phyloP scores from a whole-genome alignment of 192 early-diverging fungal species.

The Radiomyces spectabilis region DNA sequence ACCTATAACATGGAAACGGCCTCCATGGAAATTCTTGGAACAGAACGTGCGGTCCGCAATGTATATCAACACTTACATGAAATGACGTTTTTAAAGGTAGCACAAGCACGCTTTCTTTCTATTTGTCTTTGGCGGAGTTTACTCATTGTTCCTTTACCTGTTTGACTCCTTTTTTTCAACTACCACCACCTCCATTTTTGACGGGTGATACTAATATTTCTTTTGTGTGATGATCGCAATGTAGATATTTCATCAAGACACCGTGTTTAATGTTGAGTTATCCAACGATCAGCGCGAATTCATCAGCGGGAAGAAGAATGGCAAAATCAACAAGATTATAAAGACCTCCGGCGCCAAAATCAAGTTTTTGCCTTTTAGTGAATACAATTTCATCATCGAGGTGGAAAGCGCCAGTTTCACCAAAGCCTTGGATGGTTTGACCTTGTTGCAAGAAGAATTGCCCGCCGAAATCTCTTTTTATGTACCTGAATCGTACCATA shows the following conservation, averaged over 20 bases:
- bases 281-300: slow-evolving; percentile 76
- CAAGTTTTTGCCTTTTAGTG: slow-evolving; percentile 58
- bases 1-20: slow-evolving; percentile 37
- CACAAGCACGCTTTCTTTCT: neutral
- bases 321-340: slow-evolving; percentile 83
- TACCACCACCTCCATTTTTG: neutral
- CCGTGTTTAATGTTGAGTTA: slow-evolving; percentile 70
- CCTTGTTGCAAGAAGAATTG: slow-evolving; percentile 66
- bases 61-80: slow-evolving; percentile 52
- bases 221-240: slow-evolving; percentile 21
- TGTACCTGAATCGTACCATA: slow-evolving; percentile 76
- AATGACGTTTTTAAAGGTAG: slow-evolving; percentile 37
- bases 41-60: slow-evolving; percentile 48
- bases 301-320: slow-evolving; percentile 83
- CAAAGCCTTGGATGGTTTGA: slow-evolving; percentile 59
- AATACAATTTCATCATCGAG: slow-evolving; percentile 79
- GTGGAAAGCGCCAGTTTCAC: slow-evolving; percentile 42
- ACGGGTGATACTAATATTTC: slow-evolving; percentile 10
- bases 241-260: slow-evolving; percentile 36
- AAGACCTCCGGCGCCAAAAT: slow-evolving; percentile 64
- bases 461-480: slow-evolving; percentile 81
- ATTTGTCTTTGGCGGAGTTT: neutral
- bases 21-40: slow-evolving; percentile 66
- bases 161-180: neutral
- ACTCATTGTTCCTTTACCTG: neutral